Evolutionary conservation across 768 basidiomycete genomes (phyloP).

Genomic region (Trametes meyenii): DNA sequence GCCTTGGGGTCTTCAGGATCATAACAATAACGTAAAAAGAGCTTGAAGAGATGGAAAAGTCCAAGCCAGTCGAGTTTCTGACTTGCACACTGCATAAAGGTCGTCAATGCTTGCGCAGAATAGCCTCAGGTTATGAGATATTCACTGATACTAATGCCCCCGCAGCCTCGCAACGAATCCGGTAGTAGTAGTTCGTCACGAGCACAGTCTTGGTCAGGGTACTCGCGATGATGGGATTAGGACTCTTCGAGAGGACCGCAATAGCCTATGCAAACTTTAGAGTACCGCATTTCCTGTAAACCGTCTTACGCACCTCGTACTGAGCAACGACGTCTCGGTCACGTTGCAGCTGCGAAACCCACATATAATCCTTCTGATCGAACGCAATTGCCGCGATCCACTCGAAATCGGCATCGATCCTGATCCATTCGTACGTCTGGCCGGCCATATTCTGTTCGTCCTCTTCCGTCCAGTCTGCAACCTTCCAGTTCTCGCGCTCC

Average conservation of each 20-base stretch:
- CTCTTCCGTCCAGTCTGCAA: conserved; percentile 97
- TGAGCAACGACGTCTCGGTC: conserved; percentile 98
- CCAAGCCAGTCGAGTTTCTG: conserved; percentile 85
- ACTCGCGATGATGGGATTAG: conserved; percentile 85
- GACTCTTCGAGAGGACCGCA: conserved; percentile 77
- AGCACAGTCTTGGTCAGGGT: conserved; percentile 92
- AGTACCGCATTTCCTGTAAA: neutral
- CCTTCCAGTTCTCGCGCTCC: conserved; percentile 93
- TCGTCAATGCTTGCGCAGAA: neutral
- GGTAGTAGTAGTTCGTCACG: conserved; percentile 94
- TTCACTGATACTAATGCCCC: conserved; percentile 79
- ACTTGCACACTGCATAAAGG: conserved; percentile 70
- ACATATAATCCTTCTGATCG: conserved; percentile 98
- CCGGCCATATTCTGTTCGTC: conserved; percentile 93
- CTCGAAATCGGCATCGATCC: conserved; percentile 98
- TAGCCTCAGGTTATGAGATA: conserved; percentile 6
- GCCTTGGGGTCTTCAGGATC: conserved; percentile 81
- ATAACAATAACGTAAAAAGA: conserved; percentile 89
- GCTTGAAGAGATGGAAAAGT: conserved; percentile 93
- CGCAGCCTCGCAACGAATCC: conserved; percentile 94
- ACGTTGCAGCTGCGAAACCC: conserved; percentile 93
- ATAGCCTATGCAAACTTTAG: conserved; percentile 70
- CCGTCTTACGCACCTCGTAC: conserved; percentile 68
- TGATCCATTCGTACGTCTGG: conserved; percentile 98
- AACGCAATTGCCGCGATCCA: conserved; percentile 95